Base-by-base conservation (phyloP, 805 yeast species). In the Huiozyma sinensis region DNA sequence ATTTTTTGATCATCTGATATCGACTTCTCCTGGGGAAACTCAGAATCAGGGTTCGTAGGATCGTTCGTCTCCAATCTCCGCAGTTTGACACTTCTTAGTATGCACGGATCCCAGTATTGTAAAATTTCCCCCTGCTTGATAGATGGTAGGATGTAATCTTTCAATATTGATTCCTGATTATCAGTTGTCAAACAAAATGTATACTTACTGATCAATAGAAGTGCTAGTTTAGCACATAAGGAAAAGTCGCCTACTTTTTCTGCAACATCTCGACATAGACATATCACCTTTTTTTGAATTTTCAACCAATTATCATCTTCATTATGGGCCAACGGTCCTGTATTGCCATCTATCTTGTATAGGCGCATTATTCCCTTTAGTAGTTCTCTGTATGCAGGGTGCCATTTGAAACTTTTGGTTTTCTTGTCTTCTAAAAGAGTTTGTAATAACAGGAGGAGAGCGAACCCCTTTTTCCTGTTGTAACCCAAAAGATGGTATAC, bases 51-150 rank as follows among this genome's bases (percentile, higher is more conserved):
- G 28, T 37, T 37, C 28, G 39, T 45, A 3, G 24, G 24, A 17
- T 17, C 24, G 51, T 60, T 36, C 48, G 51, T 45, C 47, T 63
- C 55, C 7, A 59, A 47, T 34, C 57, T 55, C 6, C 60, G 53
- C 1, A 77, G 58, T 24, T 60, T 55, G 7, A 79, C 64, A 28
- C 69, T 72, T 47, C 89, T 67, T 1, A 85, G 64, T 7, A 90
- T 44, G 44, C 69, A 72, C 0, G 81, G 78, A 59, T 90, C 96
- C 85, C 95, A 85, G 54, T 85, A 86, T 1, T 67, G 63, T 51
- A 52, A 50, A 9, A 63, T 54, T 11, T 48, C 41, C 24, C 24
- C 24, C 1, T 48, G 52, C 10, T 48, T 56, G 5, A 53, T 42
- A 7, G 62, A 43, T 17, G 24, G 24, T 17, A 17, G 24, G 24